Conservation (phyloP, 352 stramenopile species). For the Phytophthora hibernalis region DNA sequence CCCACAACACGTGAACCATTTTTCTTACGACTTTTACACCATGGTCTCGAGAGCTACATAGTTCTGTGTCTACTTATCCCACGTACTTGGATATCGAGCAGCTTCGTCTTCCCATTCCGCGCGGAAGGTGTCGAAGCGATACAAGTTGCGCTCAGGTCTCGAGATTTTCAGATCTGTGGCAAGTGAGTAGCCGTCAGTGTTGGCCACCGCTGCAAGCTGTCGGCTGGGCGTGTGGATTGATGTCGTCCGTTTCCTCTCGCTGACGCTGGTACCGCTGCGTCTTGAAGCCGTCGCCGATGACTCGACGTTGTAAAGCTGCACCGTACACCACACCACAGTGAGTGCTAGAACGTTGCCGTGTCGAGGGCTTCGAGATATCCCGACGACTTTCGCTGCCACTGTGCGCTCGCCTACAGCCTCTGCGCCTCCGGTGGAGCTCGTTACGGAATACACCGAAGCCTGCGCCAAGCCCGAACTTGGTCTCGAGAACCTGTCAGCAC, state of each 20-base stretch:
- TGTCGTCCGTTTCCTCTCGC: constrained; percentile 33
- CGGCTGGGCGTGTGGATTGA: constrained; percentile 32
- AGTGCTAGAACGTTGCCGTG: constrained; percentile 66
- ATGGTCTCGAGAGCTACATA: constrained; percentile 4
- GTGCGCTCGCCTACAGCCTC: constrained; percentile 76
- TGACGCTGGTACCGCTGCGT: constrained; percentile 27
- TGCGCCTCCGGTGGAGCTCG: constrained; percentile 39
- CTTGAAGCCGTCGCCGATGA: constrained; percentile 27
- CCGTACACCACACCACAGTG: constrained; percentile 78
- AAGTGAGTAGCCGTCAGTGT: constrained; percentile 39
- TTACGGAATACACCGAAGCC: constrained; percentile 59
- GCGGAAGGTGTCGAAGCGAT: constrained; percentile 82
- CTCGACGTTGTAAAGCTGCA: constrained; percentile 75
- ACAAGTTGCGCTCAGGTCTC: constrained; percentile 65
- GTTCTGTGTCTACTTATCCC: constrained; percentile 42
- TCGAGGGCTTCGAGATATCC: constrained; percentile 53
- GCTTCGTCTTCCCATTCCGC: constrained; percentile 76
- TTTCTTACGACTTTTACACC: constrained; percentile 8
- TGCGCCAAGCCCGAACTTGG: constrained; percentile 15
- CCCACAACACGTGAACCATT: constrained; percentile 24
- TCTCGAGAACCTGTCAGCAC: constrained; percentile 37
- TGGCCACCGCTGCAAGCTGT: constrained; percentile 40
- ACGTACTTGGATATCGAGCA: constrained; percentile 63
- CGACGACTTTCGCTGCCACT: constrained; percentile 69
- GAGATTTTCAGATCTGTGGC: constrained; percentile 71